Evolutionary conservation across 257 asterid genomes (phyloP).

Genomic region (Solanum lycopersicoides): DNA sequence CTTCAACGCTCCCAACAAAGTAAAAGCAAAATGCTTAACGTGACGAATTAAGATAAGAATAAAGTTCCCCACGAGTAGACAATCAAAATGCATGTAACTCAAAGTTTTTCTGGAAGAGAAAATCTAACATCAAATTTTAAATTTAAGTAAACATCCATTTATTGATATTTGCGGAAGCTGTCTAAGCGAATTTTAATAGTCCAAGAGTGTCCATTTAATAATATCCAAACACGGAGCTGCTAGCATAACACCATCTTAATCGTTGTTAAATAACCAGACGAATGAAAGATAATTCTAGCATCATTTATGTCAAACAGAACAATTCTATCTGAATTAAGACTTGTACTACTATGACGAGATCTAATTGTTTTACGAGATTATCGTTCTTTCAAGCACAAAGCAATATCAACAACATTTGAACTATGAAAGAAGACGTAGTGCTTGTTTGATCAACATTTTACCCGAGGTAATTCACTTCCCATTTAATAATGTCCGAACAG

Average conservation of each 20-base stretch:
- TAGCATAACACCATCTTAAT: not conserved
- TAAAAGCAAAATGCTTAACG: not conserved
- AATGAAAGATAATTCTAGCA: not conserved
- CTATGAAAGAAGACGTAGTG: not conserved
- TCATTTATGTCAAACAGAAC: not conserved
- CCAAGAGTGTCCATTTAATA: not conserved
- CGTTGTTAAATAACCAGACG: not conserved
- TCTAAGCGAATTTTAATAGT: not conserved
- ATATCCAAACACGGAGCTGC: not conserved
- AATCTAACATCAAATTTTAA: not conserved
- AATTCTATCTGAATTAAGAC: not conserved
- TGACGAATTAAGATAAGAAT: not conserved
- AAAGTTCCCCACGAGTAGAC: not conserved
- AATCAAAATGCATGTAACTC: not conserved
- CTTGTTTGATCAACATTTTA: not conserved
- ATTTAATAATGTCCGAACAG: not conserved
- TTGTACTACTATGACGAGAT: not conserved
- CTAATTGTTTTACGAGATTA: not conserved
- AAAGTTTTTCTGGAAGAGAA: not conserved
- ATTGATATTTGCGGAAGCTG: not conserved
- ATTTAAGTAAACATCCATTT: not conserved
- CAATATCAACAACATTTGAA: not conserved
- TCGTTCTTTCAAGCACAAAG: not conserved
- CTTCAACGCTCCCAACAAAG: not conserved
- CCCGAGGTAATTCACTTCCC: not conserved